Evolutionary conservation across 78 protist species (phyloP).

Genomic region (Monocercomonoides exilis): DNA sequence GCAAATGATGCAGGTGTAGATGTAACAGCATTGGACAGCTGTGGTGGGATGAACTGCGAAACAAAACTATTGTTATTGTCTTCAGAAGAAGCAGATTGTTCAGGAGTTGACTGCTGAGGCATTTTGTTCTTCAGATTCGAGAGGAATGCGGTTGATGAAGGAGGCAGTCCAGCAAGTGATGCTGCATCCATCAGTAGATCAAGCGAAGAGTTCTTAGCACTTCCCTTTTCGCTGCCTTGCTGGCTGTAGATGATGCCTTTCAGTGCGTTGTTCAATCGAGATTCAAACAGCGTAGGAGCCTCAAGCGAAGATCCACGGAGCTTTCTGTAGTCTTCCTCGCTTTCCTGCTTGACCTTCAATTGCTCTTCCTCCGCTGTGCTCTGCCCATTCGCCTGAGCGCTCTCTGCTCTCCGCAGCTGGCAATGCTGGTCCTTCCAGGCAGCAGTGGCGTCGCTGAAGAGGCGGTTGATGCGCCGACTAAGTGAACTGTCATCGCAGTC

Average conservation of each 20-base stretch:
- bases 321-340: too few species aligned
- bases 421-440: not conserved
- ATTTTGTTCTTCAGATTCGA: not conserved
- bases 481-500: not conserved
- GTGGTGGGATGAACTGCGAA: not conserved
- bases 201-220: too few species aligned
- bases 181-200: not conserved
- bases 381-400: not conserved
- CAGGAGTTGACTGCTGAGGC: not conserved
- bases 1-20: not conserved
- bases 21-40: not conserved
- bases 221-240: too few species aligned
- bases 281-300: too few species aligned
- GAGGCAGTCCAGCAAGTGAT: not conserved
- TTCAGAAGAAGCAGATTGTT: too few species aligned
- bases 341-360: not conserved
- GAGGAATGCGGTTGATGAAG: not conserved
- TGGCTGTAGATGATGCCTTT: too few species aligned
- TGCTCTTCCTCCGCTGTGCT: not conserved
- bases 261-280: not conserved
- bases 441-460: not conserved
- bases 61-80: too few species aligned
- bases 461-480: not conserved
- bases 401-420: not conserved
- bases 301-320: too few species aligned